These are phyloP conservation scores for Trypanosoma avium DNA, from an alignment of 208 protist genomes.

Conservation along the genomic window DNA sequence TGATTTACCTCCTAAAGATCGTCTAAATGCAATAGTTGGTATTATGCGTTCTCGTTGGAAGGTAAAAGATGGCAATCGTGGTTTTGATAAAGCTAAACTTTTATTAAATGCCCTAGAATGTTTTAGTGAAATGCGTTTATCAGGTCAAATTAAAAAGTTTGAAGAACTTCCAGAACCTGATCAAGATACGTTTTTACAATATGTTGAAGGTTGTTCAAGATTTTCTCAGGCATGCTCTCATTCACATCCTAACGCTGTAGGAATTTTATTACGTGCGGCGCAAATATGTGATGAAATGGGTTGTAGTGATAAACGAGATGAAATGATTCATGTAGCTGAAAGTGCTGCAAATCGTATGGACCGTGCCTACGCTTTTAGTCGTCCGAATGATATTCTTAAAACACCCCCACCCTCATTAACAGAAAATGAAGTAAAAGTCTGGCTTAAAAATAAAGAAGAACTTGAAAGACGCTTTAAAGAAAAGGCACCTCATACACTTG, in stretches of 20 bases:
- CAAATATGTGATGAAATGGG: conserved; percentile 91
- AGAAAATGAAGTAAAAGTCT: conserved; percentile 31
- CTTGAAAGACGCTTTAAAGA: conserved; percentile 57
- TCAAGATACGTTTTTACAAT: conserved; percentile 88
- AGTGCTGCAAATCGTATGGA: conserved; percentile 65
- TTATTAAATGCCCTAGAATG: conserved; percentile 83
- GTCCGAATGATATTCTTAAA: conserved; percentile 39
- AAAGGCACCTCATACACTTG: conserved; percentile 47
- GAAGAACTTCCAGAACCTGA: conserved; percentile 66
- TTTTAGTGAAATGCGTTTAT: conserved; percentile 84
- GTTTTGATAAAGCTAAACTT: conserved; percentile 88
- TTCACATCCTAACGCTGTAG: conserved; percentile 81
- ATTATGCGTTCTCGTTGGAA: conserved; percentile 78
- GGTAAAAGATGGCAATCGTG: conserved; percentile 78
- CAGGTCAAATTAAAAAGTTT: conserved; percentile 61
- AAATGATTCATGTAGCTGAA: conserved; percentile 82
- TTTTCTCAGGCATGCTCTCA: conserved; percentile 80
- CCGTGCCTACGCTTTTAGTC: conserved; percentile 71
- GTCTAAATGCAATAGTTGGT: conserved; percentile 66
- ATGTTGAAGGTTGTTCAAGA: conserved; percentile 70
- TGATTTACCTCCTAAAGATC: conserved; percentile 69
- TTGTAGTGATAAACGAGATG: conserved; percentile 78
- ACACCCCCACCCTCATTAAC: conserved; percentile 36
- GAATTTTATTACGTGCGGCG: conserved; percentile 69
- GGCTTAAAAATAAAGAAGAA: conserved; percentile 37